Evolutionary conservation across 345 rosid species (phyloP).

Genomic region (Sisymbrium altissimum): DNA sequence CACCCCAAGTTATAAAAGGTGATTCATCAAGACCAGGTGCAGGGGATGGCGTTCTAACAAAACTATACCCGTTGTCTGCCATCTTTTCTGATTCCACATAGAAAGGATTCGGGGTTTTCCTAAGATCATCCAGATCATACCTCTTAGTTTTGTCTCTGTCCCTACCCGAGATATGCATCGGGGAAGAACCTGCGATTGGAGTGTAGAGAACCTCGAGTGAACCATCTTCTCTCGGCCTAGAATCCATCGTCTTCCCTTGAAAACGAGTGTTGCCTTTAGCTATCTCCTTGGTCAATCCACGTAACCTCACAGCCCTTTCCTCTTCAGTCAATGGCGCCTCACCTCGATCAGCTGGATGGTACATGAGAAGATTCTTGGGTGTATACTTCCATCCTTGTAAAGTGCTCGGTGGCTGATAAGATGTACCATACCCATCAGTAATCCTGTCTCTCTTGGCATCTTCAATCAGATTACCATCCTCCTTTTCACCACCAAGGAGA

Average conservation of each 20-base stretch:
- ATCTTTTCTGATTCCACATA: constrained; percentile 71
- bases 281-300: constrained; percentile 77
- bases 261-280: constrained; percentile 65
- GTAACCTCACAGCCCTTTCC: constrained; percentile 64
- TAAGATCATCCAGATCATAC: constrained; percentile 86
- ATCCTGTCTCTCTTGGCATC: constrained; percentile 67
- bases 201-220: constrained; percentile 73
- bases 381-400: constrained; percentile 89
- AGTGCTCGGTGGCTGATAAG: constrained; percentile 85
- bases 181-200: constrained; percentile 73
- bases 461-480: constrained; percentile 45
- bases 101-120: constrained; percentile 78
- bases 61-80: constrained; percentile 82
- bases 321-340: constrained; percentile 80
- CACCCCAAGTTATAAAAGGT: constrained; percentile 98
- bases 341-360: constrained; percentile 86
- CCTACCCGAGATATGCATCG: constrained; percentile 57
- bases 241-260: constrained; percentile 85
- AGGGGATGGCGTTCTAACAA: constrained; percentile 92
- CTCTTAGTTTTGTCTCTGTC: constrained; percentile 72
- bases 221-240: constrained; percentile 81
- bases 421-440: constrained; percentile 94
- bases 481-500: constrained; percentile 62
- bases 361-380: constrained; percentile 91
- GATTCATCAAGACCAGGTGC: constrained; percentile 91